Evolutionary conservation across 2,329 filamentous ascomycete species (phyloP).

Genomic region (Diaporthe humulicola): DNA sequence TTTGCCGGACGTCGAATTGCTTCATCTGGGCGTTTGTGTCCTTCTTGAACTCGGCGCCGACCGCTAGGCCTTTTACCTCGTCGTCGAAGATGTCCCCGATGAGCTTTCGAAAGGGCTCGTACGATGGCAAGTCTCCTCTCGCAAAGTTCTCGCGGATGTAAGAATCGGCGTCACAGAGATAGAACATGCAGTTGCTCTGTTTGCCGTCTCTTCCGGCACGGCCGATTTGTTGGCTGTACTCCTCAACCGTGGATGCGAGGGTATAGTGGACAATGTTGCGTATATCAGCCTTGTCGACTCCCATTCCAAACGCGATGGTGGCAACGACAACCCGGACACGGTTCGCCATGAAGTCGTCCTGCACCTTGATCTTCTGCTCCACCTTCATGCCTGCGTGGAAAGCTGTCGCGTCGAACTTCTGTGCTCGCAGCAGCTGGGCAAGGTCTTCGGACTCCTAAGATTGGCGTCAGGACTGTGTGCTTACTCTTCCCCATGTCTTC

Average conservation of each 20-base stretch:
- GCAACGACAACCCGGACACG: conserved; percentile 62
- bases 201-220: conserved; percentile 68
- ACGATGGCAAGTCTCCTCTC: conserved; percentile 70
- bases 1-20: conserved; percentile 66
- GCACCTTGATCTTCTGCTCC: conserved; percentile 58
- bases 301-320: conserved; percentile 73
- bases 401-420: conserved; percentile 57
- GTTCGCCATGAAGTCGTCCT: conserved; percentile 65
- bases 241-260: conserved; percentile 64
- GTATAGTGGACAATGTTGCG: conserved; percentile 68
- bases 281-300: conserved; percentile 69
- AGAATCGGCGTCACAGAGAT: conserved; percentile 69
- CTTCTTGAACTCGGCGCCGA: conserved; percentile 60
- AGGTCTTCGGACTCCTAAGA: conserved; percentile 59
- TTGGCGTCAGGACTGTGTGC: neutral
- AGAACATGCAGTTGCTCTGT: conserved; percentile 68
- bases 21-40: conserved; percentile 59
- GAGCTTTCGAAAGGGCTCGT: conserved; percentile 59
- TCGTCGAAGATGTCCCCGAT: conserved; percentile 65
- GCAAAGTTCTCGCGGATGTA: conserved; percentile 71
- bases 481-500: no score
- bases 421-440: conserved; percentile 51
- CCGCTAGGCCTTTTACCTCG: conserved; percentile 47
- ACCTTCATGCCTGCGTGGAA: conserved; percentile 66
- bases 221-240: conserved; percentile 70